phyloP scores from a whole-genome alignment of 306 rosid genomes.

The Trifolium fragiferum region DNA sequence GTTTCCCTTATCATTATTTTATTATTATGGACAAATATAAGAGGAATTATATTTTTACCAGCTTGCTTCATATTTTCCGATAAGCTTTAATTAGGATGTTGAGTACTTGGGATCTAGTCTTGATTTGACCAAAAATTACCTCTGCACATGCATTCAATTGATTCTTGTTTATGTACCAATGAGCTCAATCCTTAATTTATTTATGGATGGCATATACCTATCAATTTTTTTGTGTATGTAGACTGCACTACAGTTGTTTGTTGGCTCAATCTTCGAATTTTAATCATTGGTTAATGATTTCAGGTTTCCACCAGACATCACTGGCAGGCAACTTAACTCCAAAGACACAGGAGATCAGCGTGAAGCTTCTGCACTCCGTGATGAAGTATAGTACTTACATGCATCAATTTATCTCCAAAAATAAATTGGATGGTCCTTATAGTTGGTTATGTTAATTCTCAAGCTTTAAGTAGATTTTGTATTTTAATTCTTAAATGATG shows the following conservation, averaged over 20 bases:
- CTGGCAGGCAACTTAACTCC: conserved; percentile 55
- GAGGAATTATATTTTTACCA: conserved; percentile 19
- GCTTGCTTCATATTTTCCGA: conserved; percentile 14
- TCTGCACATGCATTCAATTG: conserved; percentile 21
- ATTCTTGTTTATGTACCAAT: conserved; percentile 14
- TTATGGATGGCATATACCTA: conserved; percentile 18
- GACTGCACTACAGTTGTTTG: conserved; percentile 29
- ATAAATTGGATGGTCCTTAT: conserved; percentile 30
- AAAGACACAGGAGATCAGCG: conserved; percentile 75
- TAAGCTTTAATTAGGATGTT: conserved; percentile 11
- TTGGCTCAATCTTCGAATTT: conserved; percentile 1
- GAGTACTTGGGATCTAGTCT: conserved; percentile 6
- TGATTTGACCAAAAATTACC: conserved; percentile 16
- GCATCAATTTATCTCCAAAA: conserved; percentile 38
- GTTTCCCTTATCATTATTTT: conserved; percentile 19
- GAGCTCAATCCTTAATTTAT: conserved; percentile 19
- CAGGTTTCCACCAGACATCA: conserved; percentile 76
- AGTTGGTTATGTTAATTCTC: conserved; percentile 36
- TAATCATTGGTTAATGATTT: conserved; percentile 30
- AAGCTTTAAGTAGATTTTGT: conserved; percentile 28
- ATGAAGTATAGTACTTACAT: conserved; percentile 68
- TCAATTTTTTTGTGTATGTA: conserved; percentile 5
- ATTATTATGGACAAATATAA: neutral
- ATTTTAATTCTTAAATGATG: conserved; percentile 22
- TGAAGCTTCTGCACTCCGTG: conserved; percentile 96